Evolutionary conservation across 1,284 basidiomycete species (phyloP), one percentile per base, ranked within the genome.

Genomic region (Xerocomus tenax): DNA sequence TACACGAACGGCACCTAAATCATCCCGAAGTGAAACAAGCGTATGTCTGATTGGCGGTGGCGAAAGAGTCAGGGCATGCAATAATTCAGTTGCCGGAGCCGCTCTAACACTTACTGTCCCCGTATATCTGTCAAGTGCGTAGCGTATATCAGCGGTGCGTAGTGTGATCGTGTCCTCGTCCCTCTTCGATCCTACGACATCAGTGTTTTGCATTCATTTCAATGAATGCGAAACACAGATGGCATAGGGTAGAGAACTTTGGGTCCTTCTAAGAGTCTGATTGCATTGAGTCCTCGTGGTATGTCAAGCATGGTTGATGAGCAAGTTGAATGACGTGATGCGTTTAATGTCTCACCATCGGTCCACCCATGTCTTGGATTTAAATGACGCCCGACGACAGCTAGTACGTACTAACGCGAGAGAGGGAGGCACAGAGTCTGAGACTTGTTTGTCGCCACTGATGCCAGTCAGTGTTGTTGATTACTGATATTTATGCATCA

Each of bases 21-120:
- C 50, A 23, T 25, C 5, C 23, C 39, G 34, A 56, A n/a, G 59
- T 60, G 61, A 60, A 38, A 60, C 59, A 39, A 40, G 45, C 12
- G 35, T 42, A 18, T 32, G 38, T 35, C 29, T 39, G 35, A 47
- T 25, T 30, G 39, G 32, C 30, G 25, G 52, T 47, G 58, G 48
- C 51, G 47, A 45, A 5, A 15, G 23, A 23, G 35, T 29, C 23
- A 45, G 30, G 40, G 12, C 18, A 34, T 45, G 13, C 47, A 8
- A 46, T 26, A 45, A 16, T 26, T 26, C 21, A 43, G 30, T 34
- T 36, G 10, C 35, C 18, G 18, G 26, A 26, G 13, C 45, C 38
- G 25, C 40, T 42, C 29, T 15, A 19, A 35, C 21, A 39, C 28
- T 25, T 38, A 21, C 35, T 18, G n/a, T 34, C 12, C 25, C 25